Conservation (phyloP, 2,329 filamentous ascomycete genomes). For the Plenodomus tracheiphilus region DNA sequence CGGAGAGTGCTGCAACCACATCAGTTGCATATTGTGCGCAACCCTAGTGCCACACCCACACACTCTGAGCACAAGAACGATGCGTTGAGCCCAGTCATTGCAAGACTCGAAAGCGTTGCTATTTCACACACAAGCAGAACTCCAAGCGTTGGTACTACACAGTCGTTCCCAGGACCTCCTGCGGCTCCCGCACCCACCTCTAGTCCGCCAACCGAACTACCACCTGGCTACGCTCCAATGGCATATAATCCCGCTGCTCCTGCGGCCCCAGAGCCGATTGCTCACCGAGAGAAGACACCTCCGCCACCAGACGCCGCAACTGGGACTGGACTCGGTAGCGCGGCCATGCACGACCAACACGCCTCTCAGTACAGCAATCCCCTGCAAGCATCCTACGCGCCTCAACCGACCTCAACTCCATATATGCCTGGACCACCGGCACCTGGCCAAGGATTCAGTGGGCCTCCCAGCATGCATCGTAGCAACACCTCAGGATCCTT, state of each 20-base stretch:
- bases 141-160: conserved; percentile 43
- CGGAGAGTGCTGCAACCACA: conserved; percentile 67
- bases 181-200: conserved; percentile 34
- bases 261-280: conserved; percentile 70
- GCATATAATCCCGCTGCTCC: conserved; percentile 81
- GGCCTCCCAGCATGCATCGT: conserved; percentile 36
- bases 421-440: conserved; percentile 50
- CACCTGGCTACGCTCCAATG: conserved; percentile 63
- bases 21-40: conserved; percentile 40
- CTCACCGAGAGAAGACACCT: conserved; percentile 77
- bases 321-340: conserved; percentile 49
- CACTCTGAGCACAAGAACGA: conserved; percentile 51
- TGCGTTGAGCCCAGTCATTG: conserved; percentile 69
- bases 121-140: conserved; percentile 58
- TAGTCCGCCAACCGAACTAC: conserved; percentile 34
- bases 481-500: conserved; percentile 41
- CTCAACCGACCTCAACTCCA: conserved; percentile 38
- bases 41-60: conserved; percentile 44
- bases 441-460: conserved; percentile 39
- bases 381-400: conserved; percentile 37
- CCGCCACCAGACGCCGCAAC: conserved; percentile 68
- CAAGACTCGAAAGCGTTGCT: conserved; percentile 72
- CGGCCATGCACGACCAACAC: conserved; percentile 46
- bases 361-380: conserved; percentile 35
- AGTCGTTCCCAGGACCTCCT: conserved; percentile 45